Conservation (phyloP, 345 rosid genomes). For the Barbarea vulgaris region DNA sequence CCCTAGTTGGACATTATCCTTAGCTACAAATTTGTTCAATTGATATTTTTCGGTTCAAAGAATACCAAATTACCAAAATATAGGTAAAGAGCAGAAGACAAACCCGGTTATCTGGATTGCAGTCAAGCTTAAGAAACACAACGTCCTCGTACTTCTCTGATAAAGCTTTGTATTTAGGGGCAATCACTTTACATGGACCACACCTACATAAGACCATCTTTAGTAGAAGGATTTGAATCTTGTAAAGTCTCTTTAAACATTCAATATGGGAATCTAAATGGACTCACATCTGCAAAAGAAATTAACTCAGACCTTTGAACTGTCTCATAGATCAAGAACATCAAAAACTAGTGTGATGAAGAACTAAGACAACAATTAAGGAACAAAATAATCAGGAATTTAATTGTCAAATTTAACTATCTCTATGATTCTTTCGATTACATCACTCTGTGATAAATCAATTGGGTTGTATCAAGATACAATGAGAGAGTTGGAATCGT, state of each 20-base stretch:
- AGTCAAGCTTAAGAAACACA: slow-evolving; percentile 89
- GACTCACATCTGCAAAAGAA: not conserved
- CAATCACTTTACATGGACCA: slow-evolving; percentile 97
- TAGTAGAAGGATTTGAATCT: not conserved
- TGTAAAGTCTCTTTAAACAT: not conserved
- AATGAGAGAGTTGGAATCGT: not conserved
- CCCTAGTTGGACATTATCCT: not conserved
- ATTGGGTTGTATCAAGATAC: not conserved
- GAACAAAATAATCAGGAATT: not conserved
- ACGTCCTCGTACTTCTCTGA: slow-evolving; percentile 82
- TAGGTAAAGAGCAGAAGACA: slow-evolving; percentile 17
- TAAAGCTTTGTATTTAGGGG: slow-evolving; percentile 76
- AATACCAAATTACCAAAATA: not conserved
- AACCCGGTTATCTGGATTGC: slow-evolving; percentile 92
- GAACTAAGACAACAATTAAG: not conserved
- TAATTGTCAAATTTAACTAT: too few species aligned
- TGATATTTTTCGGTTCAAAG: not conserved
- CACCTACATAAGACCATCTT: slow-evolving; percentile 54
- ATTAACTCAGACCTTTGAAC: not conserved
- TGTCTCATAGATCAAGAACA: too few species aligned
- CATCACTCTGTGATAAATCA: not conserved
- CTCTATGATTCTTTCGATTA: not conserved
- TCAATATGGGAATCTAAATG: not conserved
- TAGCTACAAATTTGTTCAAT: not conserved
- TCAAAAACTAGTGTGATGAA: too few species aligned